Conservation (phyloP, 2,329 filamentous ascomycete genomes). For the Seiridium unicorne region DNA sequence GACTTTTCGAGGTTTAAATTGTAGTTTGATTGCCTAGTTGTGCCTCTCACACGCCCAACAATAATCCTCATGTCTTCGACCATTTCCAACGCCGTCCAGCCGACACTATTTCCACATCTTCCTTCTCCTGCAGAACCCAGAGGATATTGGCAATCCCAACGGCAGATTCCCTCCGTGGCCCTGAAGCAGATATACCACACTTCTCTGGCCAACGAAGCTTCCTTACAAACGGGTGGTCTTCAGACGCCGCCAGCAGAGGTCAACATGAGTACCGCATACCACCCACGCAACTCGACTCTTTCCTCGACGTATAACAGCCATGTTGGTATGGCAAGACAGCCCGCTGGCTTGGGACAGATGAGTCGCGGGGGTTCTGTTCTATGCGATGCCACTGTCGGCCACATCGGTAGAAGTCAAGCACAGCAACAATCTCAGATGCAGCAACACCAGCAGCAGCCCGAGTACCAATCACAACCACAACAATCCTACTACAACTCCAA, state of each 20-base stretch:
- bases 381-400: slow-evolving; percentile 29
- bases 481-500: slow-evolving; percentile 12
- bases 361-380: slow-evolving; percentile 25
- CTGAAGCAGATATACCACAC: slow-evolving; percentile 18
- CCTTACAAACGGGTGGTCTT: slow-evolving; percentile 36
- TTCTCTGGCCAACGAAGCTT: slow-evolving; percentile 20
- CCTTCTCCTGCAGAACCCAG: slow-evolving; percentile 21
- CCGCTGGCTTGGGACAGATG: slow-evolving; percentile 31
- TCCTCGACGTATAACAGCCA: slow-evolving; percentile 45
- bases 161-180: slow-evolving; percentile 13
- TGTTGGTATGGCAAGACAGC: slow-evolving; percentile 38
- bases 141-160: slow-evolving; percentile 14
- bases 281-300: slow-evolving; percentile 40
- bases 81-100: slow-evolving; percentile 20
- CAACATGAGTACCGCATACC: slow-evolving; percentile 52
- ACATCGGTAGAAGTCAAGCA: slow-evolving; percentile 23
- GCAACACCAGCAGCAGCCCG: background rate
- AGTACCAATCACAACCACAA: slow-evolving; percentile 10
- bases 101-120: slow-evolving; percentile 22
- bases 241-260: slow-evolving; percentile 50
- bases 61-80: slow-evolving; percentile 26
- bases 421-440: slow-evolving; percentile 19
- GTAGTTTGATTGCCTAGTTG: background rate
- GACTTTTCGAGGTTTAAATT: background rate
- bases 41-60: background rate